Conservation (phyloP, 306 rosid species). For the Acacia acuminata region DNA sequence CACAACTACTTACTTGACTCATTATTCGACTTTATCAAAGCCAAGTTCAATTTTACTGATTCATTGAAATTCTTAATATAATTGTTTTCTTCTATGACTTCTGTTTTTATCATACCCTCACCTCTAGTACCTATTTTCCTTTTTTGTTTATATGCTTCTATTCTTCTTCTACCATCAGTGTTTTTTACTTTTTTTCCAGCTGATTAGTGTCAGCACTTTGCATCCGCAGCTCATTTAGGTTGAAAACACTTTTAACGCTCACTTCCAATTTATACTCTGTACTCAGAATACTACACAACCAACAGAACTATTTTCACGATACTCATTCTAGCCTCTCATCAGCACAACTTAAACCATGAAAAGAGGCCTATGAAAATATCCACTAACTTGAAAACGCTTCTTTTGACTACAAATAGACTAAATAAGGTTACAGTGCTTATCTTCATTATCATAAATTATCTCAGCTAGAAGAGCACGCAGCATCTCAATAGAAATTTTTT, state of each 20-base stretch:
- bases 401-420: not conserved
- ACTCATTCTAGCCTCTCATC: constrained; percentile 3
- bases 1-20: not conserved
- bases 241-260: not conserved
- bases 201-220: not conserved
- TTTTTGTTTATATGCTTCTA: not conserved
- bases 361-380: not conserved
- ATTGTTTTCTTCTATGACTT: not conserved
- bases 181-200: not conserved
- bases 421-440: not conserved
- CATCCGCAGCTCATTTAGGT: not conserved
- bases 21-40: no score
- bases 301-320: not conserved
- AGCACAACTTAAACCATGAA: not conserved
- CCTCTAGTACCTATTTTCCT: not conserved
- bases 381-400: not conserved
- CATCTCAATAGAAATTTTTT: not conserved
- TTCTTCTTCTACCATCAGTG: not conserved
- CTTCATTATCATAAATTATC: not conserved
- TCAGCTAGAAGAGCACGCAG: not conserved
- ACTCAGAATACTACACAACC: constrained; percentile 1
- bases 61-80: not conserved
- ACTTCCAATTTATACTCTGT: not conserved
- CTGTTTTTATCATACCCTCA: not conserved
- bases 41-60: not conserved